These are phyloP conservation scores for Teratosphaeriaceae sp. DNA, from an alignment of 2,329 filamentous ascomycete genomes.

Conservation along the genomic window DNA sequence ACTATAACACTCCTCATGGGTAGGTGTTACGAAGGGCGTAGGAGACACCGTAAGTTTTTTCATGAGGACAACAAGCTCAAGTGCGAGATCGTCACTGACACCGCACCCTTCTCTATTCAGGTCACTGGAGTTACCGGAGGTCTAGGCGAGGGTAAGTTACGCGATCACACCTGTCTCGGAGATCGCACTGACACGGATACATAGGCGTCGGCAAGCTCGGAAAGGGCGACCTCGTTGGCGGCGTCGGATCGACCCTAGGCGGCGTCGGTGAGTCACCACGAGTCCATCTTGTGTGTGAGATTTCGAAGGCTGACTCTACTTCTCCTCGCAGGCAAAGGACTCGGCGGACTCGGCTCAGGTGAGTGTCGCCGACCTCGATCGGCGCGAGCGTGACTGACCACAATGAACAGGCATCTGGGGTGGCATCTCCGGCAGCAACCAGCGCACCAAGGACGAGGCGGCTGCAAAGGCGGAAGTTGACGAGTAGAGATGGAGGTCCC, in stretches of 20 bases:
- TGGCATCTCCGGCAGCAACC: constrained; percentile 24
- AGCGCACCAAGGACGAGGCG: constrained; percentile 16
- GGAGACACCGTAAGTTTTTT: constrained; percentile 36
- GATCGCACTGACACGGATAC: neutral
- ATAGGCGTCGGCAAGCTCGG: constrained; percentile 37
- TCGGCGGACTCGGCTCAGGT: constrained; percentile 21
- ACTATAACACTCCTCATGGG: no score
- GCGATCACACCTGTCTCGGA: no score
- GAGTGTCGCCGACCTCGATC: neutral
- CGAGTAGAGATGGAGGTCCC: no score
- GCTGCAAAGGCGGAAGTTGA: constrained; percentile 8
- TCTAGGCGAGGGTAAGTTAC: constrained; percentile 28
- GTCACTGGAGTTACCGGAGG: constrained; percentile 25
- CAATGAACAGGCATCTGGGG: constrained; percentile 27
- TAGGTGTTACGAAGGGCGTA: constrained; percentile 35
- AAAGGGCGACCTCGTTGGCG: constrained; percentile 39
- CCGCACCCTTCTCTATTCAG: no score
- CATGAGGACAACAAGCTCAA: no score
- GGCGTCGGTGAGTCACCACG: no score
- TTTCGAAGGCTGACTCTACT: no score
- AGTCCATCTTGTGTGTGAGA: no score
- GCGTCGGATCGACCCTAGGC: constrained; percentile 35
- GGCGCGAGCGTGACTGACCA: no score
- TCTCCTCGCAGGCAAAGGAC: constrained; percentile 25
- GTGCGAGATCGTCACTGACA: no score